phyloP scores from a whole-genome alignment of 495 filamentous ascomycete genomes.

The Tuber umbilicatum region DNA sequence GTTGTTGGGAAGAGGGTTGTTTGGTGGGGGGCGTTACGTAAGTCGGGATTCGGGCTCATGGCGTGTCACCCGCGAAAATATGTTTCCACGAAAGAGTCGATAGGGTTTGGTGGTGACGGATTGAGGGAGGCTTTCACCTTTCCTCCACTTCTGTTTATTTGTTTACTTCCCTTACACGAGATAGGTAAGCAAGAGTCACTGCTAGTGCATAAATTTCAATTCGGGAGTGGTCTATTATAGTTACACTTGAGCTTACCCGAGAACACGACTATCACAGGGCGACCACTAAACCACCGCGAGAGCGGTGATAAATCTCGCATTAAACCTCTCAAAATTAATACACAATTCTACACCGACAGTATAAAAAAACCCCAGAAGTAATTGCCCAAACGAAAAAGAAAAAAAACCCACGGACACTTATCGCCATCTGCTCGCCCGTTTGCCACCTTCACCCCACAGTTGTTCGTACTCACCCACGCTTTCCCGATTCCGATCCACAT shows the following conservation, averaged over 20 bases:
- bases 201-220: neutral
- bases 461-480: neutral
- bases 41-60: neutral
- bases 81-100: neutral
- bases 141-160: neutral
- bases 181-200: neutral
- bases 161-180: neutral
- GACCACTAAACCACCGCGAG: neutral
- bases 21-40: slow-evolving; percentile 5
- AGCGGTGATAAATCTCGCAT: neutral
- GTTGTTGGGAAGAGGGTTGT: neutral
- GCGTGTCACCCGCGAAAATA: neutral
- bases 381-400: neutral
- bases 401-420: neutral
- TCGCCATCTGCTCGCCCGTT: neutral
- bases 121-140: neutral
- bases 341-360: neutral
- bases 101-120: neutral
- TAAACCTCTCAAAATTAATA: neutral
- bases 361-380: neutral
- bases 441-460: neutral
- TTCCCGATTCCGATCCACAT: neutral
- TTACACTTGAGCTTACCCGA: neutral
- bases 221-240: neutral
- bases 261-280: neutral